phyloP scores from a whole-genome alignment of 2,329 filamentous ascomycete species.

The Dothideomycetes sp. region DNA sequence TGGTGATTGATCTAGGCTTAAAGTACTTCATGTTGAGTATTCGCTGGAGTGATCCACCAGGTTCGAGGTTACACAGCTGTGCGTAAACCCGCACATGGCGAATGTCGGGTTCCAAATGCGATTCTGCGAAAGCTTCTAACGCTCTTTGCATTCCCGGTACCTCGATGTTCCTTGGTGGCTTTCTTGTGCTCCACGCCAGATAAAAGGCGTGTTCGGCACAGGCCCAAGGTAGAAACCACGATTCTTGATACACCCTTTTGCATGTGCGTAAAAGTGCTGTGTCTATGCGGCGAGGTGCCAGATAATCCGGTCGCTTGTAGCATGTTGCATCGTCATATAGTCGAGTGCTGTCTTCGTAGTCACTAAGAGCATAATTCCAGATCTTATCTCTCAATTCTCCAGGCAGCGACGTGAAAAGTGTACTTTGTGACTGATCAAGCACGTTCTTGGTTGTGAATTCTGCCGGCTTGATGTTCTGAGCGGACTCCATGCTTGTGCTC shows the following conservation, averaged over 20 bases:
- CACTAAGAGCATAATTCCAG: conserved; percentile 26
- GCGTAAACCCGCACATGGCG: conserved; percentile 13
- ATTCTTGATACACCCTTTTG: conserved; percentile 29
- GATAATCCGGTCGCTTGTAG: conserved; percentile 28
- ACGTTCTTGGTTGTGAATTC: not conserved
- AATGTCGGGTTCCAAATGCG: conserved; percentile 1
- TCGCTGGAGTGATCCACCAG: conserved; percentile 5
- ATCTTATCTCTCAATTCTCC: conserved; percentile 29
- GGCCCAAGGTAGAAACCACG: conserved; percentile 13
- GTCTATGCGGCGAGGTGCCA: conserved; percentile 18
- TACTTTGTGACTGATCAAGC: conserved; percentile 2
- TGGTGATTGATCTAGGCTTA: conserved; percentile 20
- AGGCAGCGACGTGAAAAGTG: not conserved
- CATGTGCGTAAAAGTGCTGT: conserved; percentile 28
- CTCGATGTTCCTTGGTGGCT: conserved; percentile 9
- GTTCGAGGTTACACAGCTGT: conserved; percentile 12
- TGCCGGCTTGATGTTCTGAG: not conserved
- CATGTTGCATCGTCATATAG: conserved; percentile 21
- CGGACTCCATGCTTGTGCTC: no score
- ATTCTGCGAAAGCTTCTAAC: conserved; percentile 1
- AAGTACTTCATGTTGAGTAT: conserved; percentile 18
- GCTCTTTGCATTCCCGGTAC: conserved; percentile 4
- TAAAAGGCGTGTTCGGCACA: conserved; percentile 12
- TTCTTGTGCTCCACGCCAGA: conserved; percentile 1
- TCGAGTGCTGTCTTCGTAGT: conserved; percentile 21